Base-by-base conservation (phyloP, 805 yeast species). In the Lachancea lanzarotensis region DNA sequence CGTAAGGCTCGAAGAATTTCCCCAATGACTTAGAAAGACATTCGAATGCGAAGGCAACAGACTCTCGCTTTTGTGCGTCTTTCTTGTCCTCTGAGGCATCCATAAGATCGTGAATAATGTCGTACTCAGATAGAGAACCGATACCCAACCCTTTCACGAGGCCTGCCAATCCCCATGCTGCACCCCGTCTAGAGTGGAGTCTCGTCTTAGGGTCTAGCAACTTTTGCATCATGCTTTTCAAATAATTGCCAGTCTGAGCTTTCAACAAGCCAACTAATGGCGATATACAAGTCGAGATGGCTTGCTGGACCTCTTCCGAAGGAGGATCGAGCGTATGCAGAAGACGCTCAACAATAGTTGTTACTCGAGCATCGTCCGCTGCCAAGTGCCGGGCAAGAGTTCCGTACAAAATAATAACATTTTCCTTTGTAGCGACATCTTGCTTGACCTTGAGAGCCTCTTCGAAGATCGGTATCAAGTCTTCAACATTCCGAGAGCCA, bases 131-230 rank as follows among this genome's bases (percentile, higher is more conserved):
- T 42, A 93, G 68, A 0, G 95, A 75, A 47, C 79, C 74, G 43
- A 93, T 79, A 53, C 98, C 98, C 18, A 79, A 75, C 47, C 99
- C 98, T 58, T 86, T 83, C 2, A 85, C 91, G 37, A 93, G 66
- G 51, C 99, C 99, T 18, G 98, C 85, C 54, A 93, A 75, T 63
- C 98, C 98, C 68, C 86, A 89, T 1, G 98, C 98, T 2, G 96
- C 91, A 58, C 98, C 99, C 52, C 91, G 76, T 60, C 96, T 75
- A n/a, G 72, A 70, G 1, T 76, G 75, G 32, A 70, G 57, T 9
- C 60, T 54, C 1, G 49, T 46, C 4, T 67, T 65, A 4, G 73
- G 63, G 36, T 66, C 63, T 57, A 85, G 79, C 20, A 90, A 68
- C 52, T 75, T 79, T 5, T 69, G 76, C 57, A 85, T 75, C 40